Conservation (phyloP, 768 basidiomycete species). For the Hygrophorus pudorinus region DNA sequence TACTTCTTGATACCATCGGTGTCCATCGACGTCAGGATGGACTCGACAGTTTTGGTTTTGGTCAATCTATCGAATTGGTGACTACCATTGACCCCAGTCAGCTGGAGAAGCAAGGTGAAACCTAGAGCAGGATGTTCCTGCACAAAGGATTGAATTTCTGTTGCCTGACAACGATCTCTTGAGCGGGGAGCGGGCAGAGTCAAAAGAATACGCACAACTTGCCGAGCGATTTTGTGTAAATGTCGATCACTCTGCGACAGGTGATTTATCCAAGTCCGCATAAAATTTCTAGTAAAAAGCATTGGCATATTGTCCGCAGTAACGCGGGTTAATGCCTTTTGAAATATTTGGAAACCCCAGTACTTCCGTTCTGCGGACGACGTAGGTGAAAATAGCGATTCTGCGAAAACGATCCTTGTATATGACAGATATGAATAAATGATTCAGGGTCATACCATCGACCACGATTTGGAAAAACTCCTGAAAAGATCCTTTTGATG, state of each 20-base stretch:
- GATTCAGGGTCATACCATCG: conserved; percentile 53
- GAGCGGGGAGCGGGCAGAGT: background rate
- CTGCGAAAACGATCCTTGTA: conserved; percentile 28
- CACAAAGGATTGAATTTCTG: conserved; percentile 66
- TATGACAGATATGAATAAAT: background rate
- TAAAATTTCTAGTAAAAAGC: conserved; percentile 90
- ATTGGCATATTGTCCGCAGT: conserved; percentile 61
- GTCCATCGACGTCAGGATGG: conserved; percentile 67
- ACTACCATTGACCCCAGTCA: conserved; percentile 76
- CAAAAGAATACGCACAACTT: conserved; percentile 47
- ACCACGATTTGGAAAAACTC: conserved; percentile 90
- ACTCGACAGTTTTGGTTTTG: conserved; percentile 86
- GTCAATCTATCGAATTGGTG: conserved; percentile 89
- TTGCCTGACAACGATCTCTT: conserved; percentile 35
- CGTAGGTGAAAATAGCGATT: conserved; percentile 76
- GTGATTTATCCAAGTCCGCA: conserved; percentile 96
- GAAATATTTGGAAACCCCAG: conserved; percentile 93
- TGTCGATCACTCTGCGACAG: conserved; percentile 81
- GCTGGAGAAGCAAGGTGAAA: conserved; percentile 74
- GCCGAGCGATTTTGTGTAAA: conserved; percentile 79
- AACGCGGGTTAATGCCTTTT: conserved; percentile 63
- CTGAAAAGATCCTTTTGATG: conserved; percentile 59
- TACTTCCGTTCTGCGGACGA: conserved; percentile 85
- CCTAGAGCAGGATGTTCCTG: conserved; percentile 70
- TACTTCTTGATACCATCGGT: conserved; percentile 67